Base-by-base conservation (phyloP, 2,329 filamentous ascomycete species). In the Aspergillus chevalieri region DNA sequence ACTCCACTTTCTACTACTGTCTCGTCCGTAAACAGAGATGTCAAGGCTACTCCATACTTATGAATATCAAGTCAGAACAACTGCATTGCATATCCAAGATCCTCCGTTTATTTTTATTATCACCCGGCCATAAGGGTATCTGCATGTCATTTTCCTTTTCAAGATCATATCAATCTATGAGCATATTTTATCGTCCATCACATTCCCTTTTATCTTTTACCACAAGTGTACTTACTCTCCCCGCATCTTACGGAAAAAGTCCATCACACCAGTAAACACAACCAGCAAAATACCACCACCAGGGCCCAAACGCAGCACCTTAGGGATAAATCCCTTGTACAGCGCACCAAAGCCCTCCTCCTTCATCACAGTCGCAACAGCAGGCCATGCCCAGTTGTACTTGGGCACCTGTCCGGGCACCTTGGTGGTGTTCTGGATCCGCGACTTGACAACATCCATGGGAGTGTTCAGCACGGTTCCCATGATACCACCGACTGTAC, bases 341-440 rank as follows among this genome's bases (percentile, higher is more conserved):
- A 98, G 77, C 36, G 93, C 93, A 44, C 73, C 74, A 67, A 95
- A 92, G 4, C 93, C 93, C 73, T 98, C 93, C 75, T 98, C 93
- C 74, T 83, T 89, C 73, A 89, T 84, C 52, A 98, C 89, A 6
- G 88, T 93, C 49, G 81, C 85, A 46, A 96, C 78, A 19, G 89
- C 84, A 43, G 89, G 88, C 82, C 85, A 95, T 28, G 93, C 93
- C 93, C 93, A 98, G 81, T 97, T 96, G 78, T 98, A 98, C 80
- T 98, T 98, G 66, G 88, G 88, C 19, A 83, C 74, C 47, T 81
- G 78, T 4, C 93, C 93, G n/a, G 86, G 70, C 36, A 95, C 76
- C 78, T 87, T 92, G 58, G 87, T 79, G 49, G 83, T 89, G 75
- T 98, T 98, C 74, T 98, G 93, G 60, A 98, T 98, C 56, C 93